A percentile compares a stretch with the other conserved stretches of the same genome.
Conservation (phyloP, 768 basidiomycete genomes). For the Rubroboletus pulcherrimus region DNA sequence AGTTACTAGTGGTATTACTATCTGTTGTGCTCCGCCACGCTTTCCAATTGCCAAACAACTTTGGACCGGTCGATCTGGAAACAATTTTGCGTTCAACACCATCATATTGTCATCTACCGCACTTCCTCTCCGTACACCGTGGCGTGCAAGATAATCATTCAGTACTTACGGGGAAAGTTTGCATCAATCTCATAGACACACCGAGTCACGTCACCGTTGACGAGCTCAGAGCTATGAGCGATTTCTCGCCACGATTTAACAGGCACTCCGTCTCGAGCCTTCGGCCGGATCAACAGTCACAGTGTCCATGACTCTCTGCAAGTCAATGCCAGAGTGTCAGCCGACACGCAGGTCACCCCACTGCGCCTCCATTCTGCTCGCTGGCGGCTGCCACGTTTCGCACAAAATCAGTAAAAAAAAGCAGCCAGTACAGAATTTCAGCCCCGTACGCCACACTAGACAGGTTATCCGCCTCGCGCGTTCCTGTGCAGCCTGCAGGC, state of each 20-base stretch:
- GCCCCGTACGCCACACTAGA: not conserved
- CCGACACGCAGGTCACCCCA: not conserved
- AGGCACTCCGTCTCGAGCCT: not conserved
- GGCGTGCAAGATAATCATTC: not conserved
- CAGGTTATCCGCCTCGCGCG: not conserved
- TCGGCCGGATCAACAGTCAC: not conserved
- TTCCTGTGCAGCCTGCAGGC: not conserved
- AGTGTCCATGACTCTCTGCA: not conserved
- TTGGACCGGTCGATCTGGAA: not conserved
- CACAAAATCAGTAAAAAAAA: not conserved
- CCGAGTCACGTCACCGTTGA: not conserved
- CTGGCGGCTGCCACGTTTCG: not conserved
- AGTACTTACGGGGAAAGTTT: not conserved
- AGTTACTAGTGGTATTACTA: not conserved
- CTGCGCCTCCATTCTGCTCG: not conserved
- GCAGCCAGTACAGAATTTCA: not conserved
- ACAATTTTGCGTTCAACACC: not conserved
- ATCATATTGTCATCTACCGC: not conserved
- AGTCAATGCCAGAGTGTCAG: not conserved
- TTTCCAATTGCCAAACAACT: constrained; percentile 26
- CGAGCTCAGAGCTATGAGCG: not conserved
- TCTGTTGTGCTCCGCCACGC: not conserved
- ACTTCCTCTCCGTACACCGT: not conserved
- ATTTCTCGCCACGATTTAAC: not conserved
- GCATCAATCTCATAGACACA: not conserved